Conservation (phyloP, 2,329 filamentous ascomycete species). For the Talaromyces sp. region DNA sequence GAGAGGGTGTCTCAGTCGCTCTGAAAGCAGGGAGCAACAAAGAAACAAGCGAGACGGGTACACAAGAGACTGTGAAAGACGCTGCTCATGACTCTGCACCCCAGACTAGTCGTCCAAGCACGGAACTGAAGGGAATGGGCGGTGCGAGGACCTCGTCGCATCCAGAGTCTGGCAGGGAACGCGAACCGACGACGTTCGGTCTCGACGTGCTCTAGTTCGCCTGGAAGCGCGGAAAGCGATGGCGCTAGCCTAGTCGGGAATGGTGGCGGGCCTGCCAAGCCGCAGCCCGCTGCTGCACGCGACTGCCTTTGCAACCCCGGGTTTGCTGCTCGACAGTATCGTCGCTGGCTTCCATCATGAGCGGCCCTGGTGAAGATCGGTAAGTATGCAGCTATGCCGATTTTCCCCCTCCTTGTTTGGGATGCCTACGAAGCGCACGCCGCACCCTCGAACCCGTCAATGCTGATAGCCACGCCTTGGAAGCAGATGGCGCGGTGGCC, state of each 20-base stretch:
- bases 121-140: not conserved
- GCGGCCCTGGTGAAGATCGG: conserved; percentile 32
- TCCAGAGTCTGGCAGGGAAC: not conserved
- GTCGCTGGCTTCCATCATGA: conserved; percentile 23
- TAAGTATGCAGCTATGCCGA: conserved; percentile 16
- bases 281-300: not conserved
- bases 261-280: not conserved
- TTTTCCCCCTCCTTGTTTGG: not conserved
- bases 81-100: not conserved
- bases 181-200: conserved; percentile 7
- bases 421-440: not conserved
- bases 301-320: not conserved
- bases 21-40: not conserved
- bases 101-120: not conserved
- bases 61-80: not conserved
- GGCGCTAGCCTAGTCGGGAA: not conserved
- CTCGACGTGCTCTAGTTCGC: conserved; percentile 5
- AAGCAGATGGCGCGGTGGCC: conserved; percentile 36
- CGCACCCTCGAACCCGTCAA: not conserved
- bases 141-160: conserved; percentile 8
- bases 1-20: not conserved
- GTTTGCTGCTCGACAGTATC: not conserved
- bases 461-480: not conserved
- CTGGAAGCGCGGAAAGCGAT: conserved; percentile 8
- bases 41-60: not conserved